phyloP scores from a whole-genome alignment of 2,329 filamentous ascomycete genomes.

The Metarhizium brunneum region DNA sequence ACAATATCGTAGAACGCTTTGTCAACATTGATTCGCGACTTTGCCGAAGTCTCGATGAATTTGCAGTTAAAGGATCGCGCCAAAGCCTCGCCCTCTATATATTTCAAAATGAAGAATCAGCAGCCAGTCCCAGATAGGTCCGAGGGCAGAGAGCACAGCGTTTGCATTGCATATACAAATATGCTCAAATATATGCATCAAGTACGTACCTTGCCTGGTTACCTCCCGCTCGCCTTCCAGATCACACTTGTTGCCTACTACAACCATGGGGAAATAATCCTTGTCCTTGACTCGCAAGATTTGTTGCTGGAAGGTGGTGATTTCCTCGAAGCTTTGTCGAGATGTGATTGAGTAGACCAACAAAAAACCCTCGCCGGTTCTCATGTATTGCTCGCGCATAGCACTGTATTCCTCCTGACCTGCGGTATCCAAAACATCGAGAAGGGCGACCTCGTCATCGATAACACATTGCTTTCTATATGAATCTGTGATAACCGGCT shows the following conservation, averaged over 20 bases:
- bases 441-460: constrained; percentile 92
- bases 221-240: constrained; percentile 87
- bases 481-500: constrained; percentile 56
- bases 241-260: constrained; percentile 99
- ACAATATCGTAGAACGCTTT: constrained; percentile 98
- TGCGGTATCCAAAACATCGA: constrained; percentile 96
- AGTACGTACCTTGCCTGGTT: constrained; percentile 69
- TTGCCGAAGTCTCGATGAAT: constrained; percentile 98
- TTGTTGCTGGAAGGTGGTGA: constrained; percentile 97
- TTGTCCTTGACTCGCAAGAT: constrained; percentile 98
- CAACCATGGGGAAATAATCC: constrained; percentile 99
- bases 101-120: constrained; percentile 4
- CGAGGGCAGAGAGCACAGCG: background rate
- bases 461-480: constrained; percentile 99
- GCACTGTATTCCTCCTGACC: constrained; percentile 99
- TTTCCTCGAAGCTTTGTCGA: constrained; percentile 95
- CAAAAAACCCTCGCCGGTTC: constrained; percentile 94
- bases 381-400: constrained; percentile 99
- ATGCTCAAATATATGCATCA: background rate
- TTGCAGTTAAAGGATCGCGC: constrained; percentile 88
- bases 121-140: background rate
- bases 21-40: constrained; percentile 96
- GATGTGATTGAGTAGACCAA: constrained; percentile 98
- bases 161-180: too few relatives aligned
- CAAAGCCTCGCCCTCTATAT: constrained; percentile 76